Base-by-base conservation (phyloP, 805 yeast genomes). In the Gaillardinia entomophila region DNA sequence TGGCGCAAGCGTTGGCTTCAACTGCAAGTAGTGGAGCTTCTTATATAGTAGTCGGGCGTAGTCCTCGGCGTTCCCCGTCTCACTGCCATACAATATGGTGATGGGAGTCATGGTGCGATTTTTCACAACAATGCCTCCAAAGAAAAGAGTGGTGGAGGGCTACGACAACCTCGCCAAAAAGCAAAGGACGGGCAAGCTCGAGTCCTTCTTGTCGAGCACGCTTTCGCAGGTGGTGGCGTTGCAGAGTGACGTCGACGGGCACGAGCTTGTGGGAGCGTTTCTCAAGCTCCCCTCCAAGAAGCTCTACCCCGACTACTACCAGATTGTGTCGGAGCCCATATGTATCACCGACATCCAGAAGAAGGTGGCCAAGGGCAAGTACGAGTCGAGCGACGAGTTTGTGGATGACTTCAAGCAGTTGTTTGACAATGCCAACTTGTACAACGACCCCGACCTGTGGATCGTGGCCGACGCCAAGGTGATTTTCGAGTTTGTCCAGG, bases 31-130 rank as follows among this genome's bases (percentile, higher is more conserved):
- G 32, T 73, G 73, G 29, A 84, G 67, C 26, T 68, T 63, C 35
- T 71, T 65, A 12, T 77, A 69, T 16, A 89, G 58, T 20, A 76
- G 67, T 26, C 71, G 69, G 0, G 97, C 96, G 48, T 75, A 80
- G 46, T 90, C 97, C 47, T 82, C 84, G 1, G 96, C 73, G 48
- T 84, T 89, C 1, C 97, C 97, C 0, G 97, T 85, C 51, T 89
- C 97, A 1, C 96, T 80, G 0, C 97, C 97, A 55, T 82, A 89
- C 1, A 92, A 60, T 4, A 92, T 74, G 13, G 77, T 75, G 8
- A 83, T 63, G 13, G 6, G 26, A 24, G n/a, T 11, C 6, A 12
- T 12, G n/a, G n/a, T 6, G 6, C 6, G 26, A 24, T 11, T 6
- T 11, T 12, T 24, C 11, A 10, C 20, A 6, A 16, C 3, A 6